A percentile compares a stretch with the other conserved stretches of the same genome.
Evolutionary conservation across 1,284 basidiomycete species (phyloP).

Genomic region (Xerocomus nothofagi): DNA sequence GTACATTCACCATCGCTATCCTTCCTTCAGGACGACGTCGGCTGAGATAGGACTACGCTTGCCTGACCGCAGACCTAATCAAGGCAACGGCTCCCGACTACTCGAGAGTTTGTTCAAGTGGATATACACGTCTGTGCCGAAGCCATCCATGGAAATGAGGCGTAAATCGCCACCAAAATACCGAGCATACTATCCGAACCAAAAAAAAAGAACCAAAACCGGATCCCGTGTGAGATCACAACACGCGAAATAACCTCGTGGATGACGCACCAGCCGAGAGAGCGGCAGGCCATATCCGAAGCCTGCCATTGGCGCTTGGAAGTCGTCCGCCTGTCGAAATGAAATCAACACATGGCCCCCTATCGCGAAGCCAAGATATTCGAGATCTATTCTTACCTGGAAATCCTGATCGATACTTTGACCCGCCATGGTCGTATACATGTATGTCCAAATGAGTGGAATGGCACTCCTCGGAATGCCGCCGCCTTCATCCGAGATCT

Average conservation of each 20-base stretch:
- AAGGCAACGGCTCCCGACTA: conserved; percentile 73
- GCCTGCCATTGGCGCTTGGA: conserved; percentile 97
- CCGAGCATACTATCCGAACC: conserved; percentile 69
- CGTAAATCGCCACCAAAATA: conserved; percentile 96
- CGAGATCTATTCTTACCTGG: conserved; percentile 31
- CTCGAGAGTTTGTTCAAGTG: conserved; percentile 85
- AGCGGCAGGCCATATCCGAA: conserved; percentile 93
- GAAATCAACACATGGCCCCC: neutral
- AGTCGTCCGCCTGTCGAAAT: conserved; percentile 66
- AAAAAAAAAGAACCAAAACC: no score
- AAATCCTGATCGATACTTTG: conserved; percentile 87
- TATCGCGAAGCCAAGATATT: neutral
- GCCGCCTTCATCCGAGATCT: conserved; percentile 94
- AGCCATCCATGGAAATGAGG: conserved; percentile 97
- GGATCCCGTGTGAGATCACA: neutral
- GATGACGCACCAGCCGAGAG: conserved; percentile 70
- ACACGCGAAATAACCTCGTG: neutral
- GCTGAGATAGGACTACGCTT: neutral
- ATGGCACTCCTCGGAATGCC: conserved; percentile 93
- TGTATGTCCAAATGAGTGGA: conserved; percentile 96
- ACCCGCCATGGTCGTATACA: conserved; percentile 96
- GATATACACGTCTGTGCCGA: conserved; percentile 89
- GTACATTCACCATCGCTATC: neutral
- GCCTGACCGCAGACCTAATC: conserved; percentile 7
- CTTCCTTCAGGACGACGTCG: neutral